A percentile compares a stretch with the other conserved stretches of the same genome.
Evolutionary conservation across 1,284 basidiomycete species (phyloP).

Genomic region (Lentinula novae-zelandiae): DNA sequence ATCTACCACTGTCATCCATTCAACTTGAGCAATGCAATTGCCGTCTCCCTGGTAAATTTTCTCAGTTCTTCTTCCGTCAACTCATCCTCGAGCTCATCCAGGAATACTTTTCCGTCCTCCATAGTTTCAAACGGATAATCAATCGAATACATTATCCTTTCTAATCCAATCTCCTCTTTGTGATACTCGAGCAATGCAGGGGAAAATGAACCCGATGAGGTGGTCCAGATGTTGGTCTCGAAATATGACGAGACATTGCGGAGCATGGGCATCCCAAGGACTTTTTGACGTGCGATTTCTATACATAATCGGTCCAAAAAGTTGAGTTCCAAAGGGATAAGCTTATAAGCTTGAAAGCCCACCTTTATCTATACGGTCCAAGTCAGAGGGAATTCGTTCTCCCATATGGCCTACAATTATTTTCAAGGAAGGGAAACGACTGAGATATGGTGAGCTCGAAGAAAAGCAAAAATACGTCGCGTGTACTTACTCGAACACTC

Average conservation of each 20-base stretch:
- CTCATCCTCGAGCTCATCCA: constrained; percentile 23
- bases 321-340: background rate
- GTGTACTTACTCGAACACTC: constrained; percentile 32
- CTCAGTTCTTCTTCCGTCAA: constrained; percentile 20
- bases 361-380: constrained; percentile 37
- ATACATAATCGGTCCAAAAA: background rate
- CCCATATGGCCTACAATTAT: constrained; percentile 42
- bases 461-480: background rate
- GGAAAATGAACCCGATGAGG: constrained; percentile 41
- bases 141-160: constrained; percentile 39
- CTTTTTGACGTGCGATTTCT: constrained; percentile 24
- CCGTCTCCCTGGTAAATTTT: constrained; percentile 23
- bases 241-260: constrained; percentile 36
- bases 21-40: constrained; percentile 26
- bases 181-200: constrained; percentile 37
- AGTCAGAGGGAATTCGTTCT: constrained; percentile 41
- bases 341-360: constrained; percentile 6
- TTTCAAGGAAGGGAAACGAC: constrained; percentile 37
- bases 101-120: constrained; percentile 24
- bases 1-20: constrained; percentile 13
- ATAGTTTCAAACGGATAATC: constrained; percentile 37
- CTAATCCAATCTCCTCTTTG: constrained; percentile 33
- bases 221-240: constrained; percentile 38
- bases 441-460: constrained; percentile 12
- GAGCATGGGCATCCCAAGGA: constrained; percentile 36